Evolutionary conservation across 495 filamentous ascomycete species (phyloP), one percentile per base, ranked within the genome.

Genomic region (Penicillium diatomitis): DNA sequence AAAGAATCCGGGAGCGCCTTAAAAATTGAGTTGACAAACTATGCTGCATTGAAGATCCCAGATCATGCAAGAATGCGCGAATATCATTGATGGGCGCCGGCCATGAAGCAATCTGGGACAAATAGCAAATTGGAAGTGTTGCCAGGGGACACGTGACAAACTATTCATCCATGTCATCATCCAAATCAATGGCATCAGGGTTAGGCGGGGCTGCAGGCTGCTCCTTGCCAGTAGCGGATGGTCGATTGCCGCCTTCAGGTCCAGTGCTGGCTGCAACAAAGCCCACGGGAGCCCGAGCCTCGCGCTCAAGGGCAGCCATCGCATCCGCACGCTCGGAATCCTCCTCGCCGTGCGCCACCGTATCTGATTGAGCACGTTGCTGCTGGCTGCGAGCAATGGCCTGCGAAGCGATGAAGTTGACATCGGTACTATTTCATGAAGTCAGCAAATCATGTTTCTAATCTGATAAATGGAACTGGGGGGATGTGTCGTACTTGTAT

Each of bases 341-440:
- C 12, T 71, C 72, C 29, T 75, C 62, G 2, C 50, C 68, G 36
- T 67, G 65, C 32, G 61, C 51, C 28, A 64, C 66, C 34, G 62
- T 64, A 10, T 77, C 75, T 20, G 20, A 20, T 36, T 74, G 66
- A 20, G 67, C 58, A n/a, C 68, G 73, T 47, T 74, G 71, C 63
- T 74, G 71, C 63, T 95, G 87, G 44, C 81, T 82, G 48, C 90
- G 77, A 4, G 90, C 90, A 49, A 97, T 74, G 3, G 94, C 94
- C 64, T 99, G 94, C 3, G 88, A 92, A 2, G 94, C 94, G 65
- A 98, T 96, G 60, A 96, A 97, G 62, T 88, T 95, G 73, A 99
- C 91, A 63, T 99, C 94, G 32, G 94, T 99, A 57, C 78, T 84
- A 51, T 50, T 20, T 20, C 40, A 47, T 29, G 46, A 41, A 10